Evolutionary conservation across 2,329 filamentous ascomycete genomes (phyloP).

Genomic region (Pyrenophora graminea): DNA sequence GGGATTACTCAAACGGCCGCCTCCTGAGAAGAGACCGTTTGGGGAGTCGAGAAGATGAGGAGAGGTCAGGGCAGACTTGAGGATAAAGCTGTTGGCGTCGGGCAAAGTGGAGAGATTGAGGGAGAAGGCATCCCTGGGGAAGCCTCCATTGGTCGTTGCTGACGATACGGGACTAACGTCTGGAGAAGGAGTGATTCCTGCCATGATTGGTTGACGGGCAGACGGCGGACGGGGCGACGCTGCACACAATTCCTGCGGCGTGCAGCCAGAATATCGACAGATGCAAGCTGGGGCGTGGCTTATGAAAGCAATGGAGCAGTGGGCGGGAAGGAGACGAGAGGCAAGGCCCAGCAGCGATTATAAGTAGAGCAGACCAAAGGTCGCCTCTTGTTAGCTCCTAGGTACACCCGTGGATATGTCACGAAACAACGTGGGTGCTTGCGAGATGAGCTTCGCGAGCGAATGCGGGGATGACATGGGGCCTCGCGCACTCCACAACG

Average conservation of each 20-base stretch:
- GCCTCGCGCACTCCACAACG: slow-evolving; percentile 34
- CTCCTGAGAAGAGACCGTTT: slow-evolving; percentile 39
- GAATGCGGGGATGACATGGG: slow-evolving; percentile 43
- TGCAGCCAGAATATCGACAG: slow-evolving; percentile 32
- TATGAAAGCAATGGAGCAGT: slow-evolving; percentile 2
- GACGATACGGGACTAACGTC: slow-evolving; percentile 51
- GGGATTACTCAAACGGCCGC: slow-evolving; percentile 32
- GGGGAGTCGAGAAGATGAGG: slow-evolving; percentile 47
- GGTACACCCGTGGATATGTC: slow-evolving; percentile 7
- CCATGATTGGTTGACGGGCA: slow-evolving; percentile 47
- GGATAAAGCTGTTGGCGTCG: slow-evolving; percentile 43
- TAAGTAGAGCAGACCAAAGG: slow-evolving; percentile 21
- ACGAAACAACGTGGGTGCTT: slow-evolving; percentile 21
- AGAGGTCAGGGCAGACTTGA: slow-evolving; percentile 46
- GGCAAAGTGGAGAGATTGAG: slow-evolving; percentile 47
- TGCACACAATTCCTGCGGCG: slow-evolving; percentile 37
- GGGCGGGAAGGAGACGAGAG: slow-evolving; percentile 6
- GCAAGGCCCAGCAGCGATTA: slow-evolving; percentile 25
- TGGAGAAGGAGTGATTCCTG: slow-evolving; percentile 47
- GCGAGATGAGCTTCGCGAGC: slow-evolving; percentile 39
- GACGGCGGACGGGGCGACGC: slow-evolving; percentile 30
- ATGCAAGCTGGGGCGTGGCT: slow-evolving; percentile 2
- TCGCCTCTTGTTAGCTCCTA: slow-evolving; percentile 28
- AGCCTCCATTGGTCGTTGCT: slow-evolving; percentile 46
- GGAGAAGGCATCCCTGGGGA: slow-evolving; percentile 46